Conservation (phyloP, 805 yeast species). For the Kodamaea laetipori region DNA sequence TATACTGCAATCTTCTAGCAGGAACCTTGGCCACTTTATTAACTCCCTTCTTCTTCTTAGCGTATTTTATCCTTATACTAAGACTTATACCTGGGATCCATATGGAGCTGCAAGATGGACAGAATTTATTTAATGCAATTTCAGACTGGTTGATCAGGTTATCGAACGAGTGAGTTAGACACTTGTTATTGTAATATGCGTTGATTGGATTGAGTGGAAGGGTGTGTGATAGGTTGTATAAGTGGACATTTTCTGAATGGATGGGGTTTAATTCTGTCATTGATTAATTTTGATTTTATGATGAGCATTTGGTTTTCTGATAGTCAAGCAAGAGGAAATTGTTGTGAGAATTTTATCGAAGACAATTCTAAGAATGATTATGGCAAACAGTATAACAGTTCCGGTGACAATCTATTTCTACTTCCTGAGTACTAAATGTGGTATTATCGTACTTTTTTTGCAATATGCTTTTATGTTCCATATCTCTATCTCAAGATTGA, state of each 20-base stretch:
- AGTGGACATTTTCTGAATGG: conserved; percentile 29
- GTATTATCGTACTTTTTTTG: no score
- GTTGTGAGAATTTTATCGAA: no score
- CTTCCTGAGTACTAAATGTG: no score
- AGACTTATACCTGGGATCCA: conserved; percentile 39
- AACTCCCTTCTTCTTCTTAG: conserved; percentile 10
- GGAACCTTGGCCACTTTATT: conserved; percentile 8
- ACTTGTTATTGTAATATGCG: conserved; percentile 26
- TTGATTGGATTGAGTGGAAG: conserved; percentile 28
- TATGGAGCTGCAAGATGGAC: conserved; percentile 34
- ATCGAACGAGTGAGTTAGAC: conserved; percentile 23
- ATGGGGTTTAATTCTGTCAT: conserved; percentile 9
- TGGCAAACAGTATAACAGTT: no score
- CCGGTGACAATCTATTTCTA: no score
- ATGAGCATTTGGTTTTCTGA: not conserved
- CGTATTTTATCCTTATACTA: conserved; percentile 24
- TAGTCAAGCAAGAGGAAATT: no score
- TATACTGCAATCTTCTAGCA: conserved; percentile 17
- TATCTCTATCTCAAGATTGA: no score
- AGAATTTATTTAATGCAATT: conserved; percentile 26
- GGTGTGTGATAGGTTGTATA: conserved; percentile 33
- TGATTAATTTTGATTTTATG: not conserved
- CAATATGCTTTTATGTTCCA: no score
- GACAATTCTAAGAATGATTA: no score
- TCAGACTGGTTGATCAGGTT: conserved; percentile 34